These are phyloP conservation scores for Serendipita indica DNA, from an alignment of 768 basidiomycete genomes.

Conservation along the genomic window DNA sequence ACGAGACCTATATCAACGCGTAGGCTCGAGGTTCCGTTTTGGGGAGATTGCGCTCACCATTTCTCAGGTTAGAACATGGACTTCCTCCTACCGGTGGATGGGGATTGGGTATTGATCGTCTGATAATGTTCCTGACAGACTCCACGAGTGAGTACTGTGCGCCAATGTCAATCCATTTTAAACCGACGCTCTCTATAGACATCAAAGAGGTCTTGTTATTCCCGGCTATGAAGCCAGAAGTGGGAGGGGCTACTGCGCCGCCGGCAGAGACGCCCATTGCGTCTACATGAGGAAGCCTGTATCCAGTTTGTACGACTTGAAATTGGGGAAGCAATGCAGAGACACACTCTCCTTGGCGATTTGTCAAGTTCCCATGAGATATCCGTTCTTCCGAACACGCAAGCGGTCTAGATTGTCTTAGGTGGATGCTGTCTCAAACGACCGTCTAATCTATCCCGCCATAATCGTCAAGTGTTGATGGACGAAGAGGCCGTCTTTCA, in stretches of 20 bases:
- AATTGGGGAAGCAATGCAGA: no score
- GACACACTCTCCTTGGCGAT: no score
- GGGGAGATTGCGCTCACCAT: constrained; percentile 11
- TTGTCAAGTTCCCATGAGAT: no score
- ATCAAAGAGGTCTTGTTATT: constrained; percentile 95
- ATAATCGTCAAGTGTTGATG: no score
- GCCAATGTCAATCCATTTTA: neutral
- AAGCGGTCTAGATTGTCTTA: no score
- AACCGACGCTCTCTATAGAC: constrained; percentile 30
- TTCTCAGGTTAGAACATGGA: constrained; percentile 79
- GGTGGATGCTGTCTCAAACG: no score
- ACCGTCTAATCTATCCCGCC: no score
- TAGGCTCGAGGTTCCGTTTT: constrained; percentile 28
- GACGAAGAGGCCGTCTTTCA: no score
- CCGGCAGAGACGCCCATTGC: neutral
- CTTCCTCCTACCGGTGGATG: constrained; percentile 95
- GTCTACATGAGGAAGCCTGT: neutral
- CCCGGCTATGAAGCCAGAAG: constrained; percentile 87
- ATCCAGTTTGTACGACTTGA: no score
- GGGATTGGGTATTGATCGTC: constrained; percentile 89
- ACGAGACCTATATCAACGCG: constrained; percentile 93
- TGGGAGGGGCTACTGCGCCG: constrained; percentile 9
- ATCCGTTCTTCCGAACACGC: no score
- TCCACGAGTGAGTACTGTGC: constrained; percentile 60
- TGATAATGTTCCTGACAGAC: constrained; percentile 98